These are phyloP conservation scores for Vaccinium vitisidaea DNA, from an alignment of 148 eudicot species.

Conservation along the genomic window DNA sequence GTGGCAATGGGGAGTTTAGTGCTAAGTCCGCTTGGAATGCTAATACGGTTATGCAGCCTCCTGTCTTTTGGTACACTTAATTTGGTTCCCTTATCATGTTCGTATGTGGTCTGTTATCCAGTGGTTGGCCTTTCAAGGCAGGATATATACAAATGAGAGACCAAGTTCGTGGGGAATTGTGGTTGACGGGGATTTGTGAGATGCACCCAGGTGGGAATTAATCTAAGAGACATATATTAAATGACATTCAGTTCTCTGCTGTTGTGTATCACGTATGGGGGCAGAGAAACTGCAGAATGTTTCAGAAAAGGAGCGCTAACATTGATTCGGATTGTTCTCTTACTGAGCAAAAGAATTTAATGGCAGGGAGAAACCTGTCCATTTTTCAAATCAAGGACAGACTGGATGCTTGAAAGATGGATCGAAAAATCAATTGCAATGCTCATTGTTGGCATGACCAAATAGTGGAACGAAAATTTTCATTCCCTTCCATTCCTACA, in stretches of 20 bases:
- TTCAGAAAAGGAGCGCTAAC: neutral
- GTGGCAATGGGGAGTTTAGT: neutral
- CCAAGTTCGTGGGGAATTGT: neutral
- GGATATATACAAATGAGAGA: neutral
- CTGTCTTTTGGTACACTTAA: neutral
- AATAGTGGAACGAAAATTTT: neutral
- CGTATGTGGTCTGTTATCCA: neutral
- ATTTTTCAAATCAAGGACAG: neutral
- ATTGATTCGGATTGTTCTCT: neutral
- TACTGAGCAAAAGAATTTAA: neutral
- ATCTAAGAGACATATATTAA: neutral
- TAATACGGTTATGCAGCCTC: neutral
- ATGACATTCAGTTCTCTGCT: neutral
- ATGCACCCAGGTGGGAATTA: neutral
- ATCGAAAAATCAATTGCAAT: neutral
- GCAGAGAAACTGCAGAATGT: neutral
- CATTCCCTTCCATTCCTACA: neutral
- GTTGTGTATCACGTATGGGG: neutral
- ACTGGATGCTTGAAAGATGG: neutral
- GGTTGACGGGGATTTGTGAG: neutral
- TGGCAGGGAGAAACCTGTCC: neutral
- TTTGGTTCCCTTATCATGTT: neutral
- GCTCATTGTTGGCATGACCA: neutral
- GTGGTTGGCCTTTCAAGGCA: neutral
- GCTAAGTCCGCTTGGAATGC: neutral